phyloP scores from a whole-genome alignment of 2,329 filamentous ascomycete genomes.

The Tolypocladium nubicola region DNA sequence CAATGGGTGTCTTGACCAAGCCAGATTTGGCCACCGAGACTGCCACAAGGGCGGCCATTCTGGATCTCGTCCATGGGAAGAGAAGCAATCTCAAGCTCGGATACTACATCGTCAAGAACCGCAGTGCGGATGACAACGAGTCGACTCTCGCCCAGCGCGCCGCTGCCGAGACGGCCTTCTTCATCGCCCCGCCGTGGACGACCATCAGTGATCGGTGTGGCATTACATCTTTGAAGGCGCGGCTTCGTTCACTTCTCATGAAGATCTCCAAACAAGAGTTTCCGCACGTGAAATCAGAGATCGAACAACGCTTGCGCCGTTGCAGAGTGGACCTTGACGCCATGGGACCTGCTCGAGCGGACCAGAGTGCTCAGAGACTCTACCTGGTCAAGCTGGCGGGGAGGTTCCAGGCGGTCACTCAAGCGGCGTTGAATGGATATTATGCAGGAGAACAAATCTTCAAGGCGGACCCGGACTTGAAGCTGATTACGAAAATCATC shows the following conservation, averaged over 20 bases:
- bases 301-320: conserved; percentile 7
- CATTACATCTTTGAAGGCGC: conserved; percentile 20
- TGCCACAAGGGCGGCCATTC: conserved; percentile 23
- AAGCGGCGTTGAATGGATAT: conserved; percentile 21
- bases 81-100: conserved; percentile 31
- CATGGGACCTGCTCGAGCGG: conserved; percentile 20
- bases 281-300: conserved; percentile 22
- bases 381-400: conserved; percentile 23
- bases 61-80: conserved; percentile 30
- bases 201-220: conserved; percentile 19
- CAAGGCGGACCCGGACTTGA: conserved; percentile 10
- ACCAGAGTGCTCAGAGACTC: conserved; percentile 18
- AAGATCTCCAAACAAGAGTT: conserved; percentile 29
- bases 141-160: conserved; percentile 20
- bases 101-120: conserved; percentile 38
- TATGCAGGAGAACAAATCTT: conserved; percentile 23
- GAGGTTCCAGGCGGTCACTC: conserved; percentile 15
- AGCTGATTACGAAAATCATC: conserved; percentile 27
- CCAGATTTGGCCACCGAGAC: conserved; percentile 41
- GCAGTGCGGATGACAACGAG: conserved; percentile 28
- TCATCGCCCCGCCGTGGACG: conserved; percentile 24
- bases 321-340: conserved; percentile 8
- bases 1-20: conserved; percentile 45
- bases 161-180: conserved; percentile 25
- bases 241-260: conserved; percentile 25